These are phyloP conservation scores for Physcomitrellopsis africana DNA, from an alignment of 225 moss, liverwort and hornwort genomes.

Conservation along the genomic window DNA sequence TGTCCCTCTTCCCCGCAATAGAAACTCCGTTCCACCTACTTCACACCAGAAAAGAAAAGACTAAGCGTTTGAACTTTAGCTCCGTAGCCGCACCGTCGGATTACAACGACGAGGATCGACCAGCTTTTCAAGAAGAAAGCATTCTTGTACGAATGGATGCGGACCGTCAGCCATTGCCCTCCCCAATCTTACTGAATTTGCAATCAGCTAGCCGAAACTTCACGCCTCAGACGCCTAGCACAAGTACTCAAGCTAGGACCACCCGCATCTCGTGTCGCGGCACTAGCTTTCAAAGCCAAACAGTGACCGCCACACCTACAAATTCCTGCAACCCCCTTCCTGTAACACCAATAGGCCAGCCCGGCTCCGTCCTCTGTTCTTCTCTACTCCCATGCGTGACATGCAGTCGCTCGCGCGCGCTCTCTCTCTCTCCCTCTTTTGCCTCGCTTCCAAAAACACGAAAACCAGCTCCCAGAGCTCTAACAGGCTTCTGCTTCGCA, in stretches of 20 bases:
- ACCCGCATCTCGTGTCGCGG: slow-evolving; percentile 34
- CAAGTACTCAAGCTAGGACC: slow-evolving; percentile 20
- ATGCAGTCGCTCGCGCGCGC: too few relatives aligned
- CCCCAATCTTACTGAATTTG: slow-evolving; percentile 30
- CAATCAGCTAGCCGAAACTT: slow-evolving; percentile 26
- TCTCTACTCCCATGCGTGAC: neutral
- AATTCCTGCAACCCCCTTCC: slow-evolving; percentile 26
- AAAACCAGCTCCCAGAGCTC: slow-evolving; percentile 24
- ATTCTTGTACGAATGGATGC: slow-evolving; percentile 22
- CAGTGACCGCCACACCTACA: slow-evolving; percentile 37
- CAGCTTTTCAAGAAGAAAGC: slow-evolving; percentile 18
- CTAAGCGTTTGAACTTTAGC: slow-evolving; percentile 20
- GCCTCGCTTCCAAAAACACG: neutral
- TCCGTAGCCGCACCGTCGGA: slow-evolving; percentile 27
- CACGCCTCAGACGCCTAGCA: slow-evolving; percentile 32
- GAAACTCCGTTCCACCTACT: slow-evolving; percentile 27
- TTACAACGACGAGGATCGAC: neutral
- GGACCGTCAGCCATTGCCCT: slow-evolving; percentile 25
- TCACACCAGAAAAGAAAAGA: slow-evolving; percentile 14
- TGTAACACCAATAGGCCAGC: slow-evolving; percentile 17
- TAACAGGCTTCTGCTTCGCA: neutral
- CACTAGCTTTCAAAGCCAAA: slow-evolving; percentile 30
- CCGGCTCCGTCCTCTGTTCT: slow-evolving; percentile 14
- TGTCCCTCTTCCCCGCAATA: slow-evolving; percentile 11
- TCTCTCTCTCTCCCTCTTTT: neutral